phyloP scores from a whole-genome alignment of 192 early-diverging fungal species.

The Coemansia interrupta region DNA sequence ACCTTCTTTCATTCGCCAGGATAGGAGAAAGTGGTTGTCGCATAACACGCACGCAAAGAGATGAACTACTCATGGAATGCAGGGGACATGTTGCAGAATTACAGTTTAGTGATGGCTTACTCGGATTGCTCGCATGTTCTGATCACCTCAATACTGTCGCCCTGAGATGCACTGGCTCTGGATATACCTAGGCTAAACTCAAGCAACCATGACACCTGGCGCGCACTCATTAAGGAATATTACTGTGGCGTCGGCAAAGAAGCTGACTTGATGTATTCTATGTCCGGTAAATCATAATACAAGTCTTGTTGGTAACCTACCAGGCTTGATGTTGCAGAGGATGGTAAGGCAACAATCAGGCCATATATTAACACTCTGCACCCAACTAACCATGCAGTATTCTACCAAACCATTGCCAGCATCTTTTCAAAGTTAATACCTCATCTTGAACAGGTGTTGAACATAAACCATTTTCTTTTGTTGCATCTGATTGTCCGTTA shows the following conservation, averaged over 20 bases:
- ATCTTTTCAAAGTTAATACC: slow-evolving; percentile 60
- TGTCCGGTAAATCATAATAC: not conserved
- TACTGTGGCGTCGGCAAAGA: too few relatives aligned
- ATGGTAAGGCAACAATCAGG: slow-evolving; percentile 47
- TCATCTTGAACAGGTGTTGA: slow-evolving; percentile 59
- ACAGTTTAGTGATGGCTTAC: too few relatives aligned
- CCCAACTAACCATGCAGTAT: slow-evolving; percentile 44
- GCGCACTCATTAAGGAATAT: too few relatives aligned
- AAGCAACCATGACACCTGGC: slow-evolving; percentile 12
- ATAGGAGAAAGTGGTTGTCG: too few relatives aligned
- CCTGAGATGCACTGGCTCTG: slow-evolving; percentile 22
- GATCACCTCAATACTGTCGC: slow-evolving; percentile 21
- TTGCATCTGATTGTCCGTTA: slow-evolving; percentile 19
- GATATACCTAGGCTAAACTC: slow-evolving; percentile 26
- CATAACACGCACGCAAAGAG: too few relatives aligned
- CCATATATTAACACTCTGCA: slow-evolving; percentile 80
- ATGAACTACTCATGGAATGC: too few relatives aligned
- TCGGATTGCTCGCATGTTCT: slow-evolving; percentile 22
- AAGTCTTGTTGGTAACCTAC: slow-evolving; percentile 61
- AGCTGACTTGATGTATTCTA: not conserved
- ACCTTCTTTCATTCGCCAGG: too few relatives aligned
- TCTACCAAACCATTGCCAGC: slow-evolving; percentile 55
- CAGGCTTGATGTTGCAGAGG: slow-evolving; percentile 55
- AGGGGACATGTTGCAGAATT: too few relatives aligned
- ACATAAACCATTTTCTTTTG: slow-evolving; percentile 42